Conservation (phyloP, 2,329 filamentous ascomycete species). For the Lachnellula cervina region DNA sequence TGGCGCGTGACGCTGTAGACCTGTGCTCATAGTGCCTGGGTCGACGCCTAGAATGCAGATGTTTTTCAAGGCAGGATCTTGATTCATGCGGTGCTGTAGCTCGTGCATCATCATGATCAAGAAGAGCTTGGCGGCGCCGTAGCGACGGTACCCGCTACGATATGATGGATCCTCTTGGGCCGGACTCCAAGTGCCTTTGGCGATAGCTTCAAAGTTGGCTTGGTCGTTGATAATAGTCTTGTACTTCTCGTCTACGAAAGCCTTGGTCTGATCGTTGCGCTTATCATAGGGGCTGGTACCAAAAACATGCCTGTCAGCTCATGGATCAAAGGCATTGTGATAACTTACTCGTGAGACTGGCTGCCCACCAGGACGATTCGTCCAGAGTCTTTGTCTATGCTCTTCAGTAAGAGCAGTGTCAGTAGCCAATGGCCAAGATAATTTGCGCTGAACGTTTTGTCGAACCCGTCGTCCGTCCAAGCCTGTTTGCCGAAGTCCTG, state of each 20-base stretch:
- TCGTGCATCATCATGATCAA: slow-evolving; percentile 7
- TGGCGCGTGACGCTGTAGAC: slow-evolving; percentile 25
- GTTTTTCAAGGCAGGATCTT: slow-evolving; percentile 32
- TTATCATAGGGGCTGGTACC: slow-evolving; percentile 1
- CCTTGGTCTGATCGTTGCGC: slow-evolving; percentile 1
- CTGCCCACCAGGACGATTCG: slow-evolving; percentile 32
- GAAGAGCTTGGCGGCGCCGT: slow-evolving; percentile 9
- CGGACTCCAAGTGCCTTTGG: slow-evolving; percentile 6
- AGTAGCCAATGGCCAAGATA: slow-evolving; percentile 34
- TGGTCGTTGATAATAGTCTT: not conserved
- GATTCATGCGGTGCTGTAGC: slow-evolving; percentile 9
- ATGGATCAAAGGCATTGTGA: too few relatives aligned
- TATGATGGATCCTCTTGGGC: slow-evolving; percentile 4
- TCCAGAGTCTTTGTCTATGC: slow-evolving; percentile 32
- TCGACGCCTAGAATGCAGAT: slow-evolving; percentile 37
- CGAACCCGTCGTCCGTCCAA: slow-evolving; percentile 32
- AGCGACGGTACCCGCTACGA: slow-evolving; percentile 5
- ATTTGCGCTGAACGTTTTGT: slow-evolving; percentile 31
- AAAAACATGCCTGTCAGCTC: not conserved
- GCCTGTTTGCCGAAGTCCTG: slow-evolving; percentile 21
- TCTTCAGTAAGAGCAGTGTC: slow-evolving; percentile 31
- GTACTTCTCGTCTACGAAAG: slow-evolving; percentile 3
- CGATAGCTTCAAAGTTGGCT: slow-evolving; percentile 2
- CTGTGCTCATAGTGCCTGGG: slow-evolving; percentile 36
- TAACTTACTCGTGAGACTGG: slow-evolving; percentile 33